Evolutionary conservation across 768 basidiomycete species (phyloP).

Genomic region (Filobasidium floriforme): DNA sequence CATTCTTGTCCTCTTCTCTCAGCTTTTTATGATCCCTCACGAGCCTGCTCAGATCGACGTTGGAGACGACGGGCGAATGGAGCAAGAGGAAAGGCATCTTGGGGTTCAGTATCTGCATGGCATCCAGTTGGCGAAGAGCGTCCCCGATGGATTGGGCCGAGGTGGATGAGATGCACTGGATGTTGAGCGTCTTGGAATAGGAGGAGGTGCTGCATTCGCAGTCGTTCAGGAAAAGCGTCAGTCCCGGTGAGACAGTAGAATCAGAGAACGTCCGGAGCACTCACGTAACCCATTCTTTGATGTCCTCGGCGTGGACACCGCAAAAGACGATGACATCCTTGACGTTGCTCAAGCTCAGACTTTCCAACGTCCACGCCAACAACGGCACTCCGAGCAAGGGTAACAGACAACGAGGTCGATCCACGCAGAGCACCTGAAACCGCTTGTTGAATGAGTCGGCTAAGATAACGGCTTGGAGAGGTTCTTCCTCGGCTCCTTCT

Average conservation of each 20-base stretch:
- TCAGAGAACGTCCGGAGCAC: slow-evolving; percentile 32
- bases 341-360: slow-evolving; percentile 85
- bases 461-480: slow-evolving; percentile 87
- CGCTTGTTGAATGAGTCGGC: slow-evolving; percentile 94
- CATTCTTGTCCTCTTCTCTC: slow-evolving; percentile 77
- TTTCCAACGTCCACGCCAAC: slow-evolving; percentile 94
- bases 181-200: slow-evolving; percentile 18
- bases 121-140: slow-evolving; percentile 43
- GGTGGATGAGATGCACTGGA: slow-evolving; percentile 35
- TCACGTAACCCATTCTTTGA: slow-evolving; percentile 76
- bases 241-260: background rate
- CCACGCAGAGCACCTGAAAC: slow-evolving; percentile 79
- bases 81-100: slow-evolving; percentile 45
- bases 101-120: slow-evolving; percentile 43
- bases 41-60: slow-evolving; percentile 80
- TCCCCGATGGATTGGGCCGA: slow-evolving; percentile 43
- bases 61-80: slow-evolving; percentile 63
- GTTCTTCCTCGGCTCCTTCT: slow-evolving; percentile 55
- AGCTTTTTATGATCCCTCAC: slow-evolving; percentile 81
- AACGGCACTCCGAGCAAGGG: slow-evolving; percentile 90
- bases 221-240: background rate
- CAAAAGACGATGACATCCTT: slow-evolving; percentile 95
- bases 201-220: slow-evolving; percentile 9
- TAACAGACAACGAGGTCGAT: slow-evolving; percentile 80
- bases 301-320: slow-evolving; percentile 76